A percentile compares a stretch with the other conserved stretches of the same genome.
Conservation (phyloP, 768 basidiomycete species). For the Sutorius australiensis region DNA sequence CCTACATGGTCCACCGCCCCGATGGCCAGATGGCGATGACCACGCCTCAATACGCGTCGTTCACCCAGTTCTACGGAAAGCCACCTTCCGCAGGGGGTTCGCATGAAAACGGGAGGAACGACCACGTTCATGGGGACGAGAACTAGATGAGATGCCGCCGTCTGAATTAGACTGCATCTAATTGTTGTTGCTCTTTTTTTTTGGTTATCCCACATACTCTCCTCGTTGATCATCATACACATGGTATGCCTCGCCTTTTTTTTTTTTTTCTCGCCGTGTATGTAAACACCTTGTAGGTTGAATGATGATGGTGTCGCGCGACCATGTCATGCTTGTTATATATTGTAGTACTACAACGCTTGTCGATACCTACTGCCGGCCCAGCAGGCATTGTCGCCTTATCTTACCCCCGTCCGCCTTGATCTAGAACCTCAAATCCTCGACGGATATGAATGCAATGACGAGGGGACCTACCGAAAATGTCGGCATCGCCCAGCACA, state of each 20-base stretch:
- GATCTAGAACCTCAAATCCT: not conserved
- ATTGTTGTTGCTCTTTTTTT: conserved; percentile 1
- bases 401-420: not conserved
- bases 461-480: conserved; percentile 4
- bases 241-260: conserved; percentile 14
- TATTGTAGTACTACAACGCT: conserved; percentile 27
- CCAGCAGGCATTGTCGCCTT: conserved; percentile 24
- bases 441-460: conserved; percentile 1
- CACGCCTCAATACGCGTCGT: conserved; percentile 37
- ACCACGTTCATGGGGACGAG: conserved; percentile 30
- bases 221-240: conserved; percentile 6
- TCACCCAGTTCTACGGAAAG: conserved; percentile 38
- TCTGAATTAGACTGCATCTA: conserved; percentile 15
- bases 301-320: conserved; percentile 18
- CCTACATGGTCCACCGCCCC: conserved; percentile 46
- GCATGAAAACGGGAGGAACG: conserved; percentile 28
- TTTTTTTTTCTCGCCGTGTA: not conserved
- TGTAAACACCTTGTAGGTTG: conserved; percentile 31
- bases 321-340: conserved; percentile 23
- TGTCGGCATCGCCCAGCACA: conserved; percentile 6
- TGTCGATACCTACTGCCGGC: conserved; percentile 30
- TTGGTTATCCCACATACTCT: conserved; percentile 17
- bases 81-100: conserved; percentile 34
- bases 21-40: conserved; percentile 37
- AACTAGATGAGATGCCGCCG: conserved; percentile 26